Percentiles rank a stretch among this genome's conserved stretches.
These are phyloP conservation scores for Cystobasidium ongulense DNA, from an alignment of 768 basidiomycete species.

Conservation along the genomic window DNA sequence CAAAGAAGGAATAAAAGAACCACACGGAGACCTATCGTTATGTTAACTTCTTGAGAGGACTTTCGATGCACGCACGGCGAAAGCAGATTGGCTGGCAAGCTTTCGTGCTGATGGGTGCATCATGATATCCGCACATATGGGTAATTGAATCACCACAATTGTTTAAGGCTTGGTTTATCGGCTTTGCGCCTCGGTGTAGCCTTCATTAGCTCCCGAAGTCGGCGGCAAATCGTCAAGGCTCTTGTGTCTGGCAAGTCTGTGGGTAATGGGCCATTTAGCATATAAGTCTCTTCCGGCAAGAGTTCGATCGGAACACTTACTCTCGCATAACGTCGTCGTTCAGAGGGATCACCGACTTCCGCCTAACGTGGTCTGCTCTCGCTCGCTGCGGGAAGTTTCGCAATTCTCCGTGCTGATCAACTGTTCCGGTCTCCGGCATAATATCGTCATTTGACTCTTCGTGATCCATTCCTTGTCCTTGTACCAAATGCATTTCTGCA, in stretches of 20 bases:
- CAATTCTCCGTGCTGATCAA: slow-evolving; percentile 35
- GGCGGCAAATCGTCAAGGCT: slow-evolving; percentile 27
- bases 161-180: too few species aligned
- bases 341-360: slow-evolving; percentile 90
- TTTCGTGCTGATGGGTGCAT: too few species aligned
- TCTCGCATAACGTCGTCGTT: slow-evolving; percentile 82
- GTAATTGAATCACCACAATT: too few species aligned
- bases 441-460: slow-evolving; percentile 34
- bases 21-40: background rate
- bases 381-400: slow-evolving; percentile 37
- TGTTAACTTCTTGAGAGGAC: background rate
- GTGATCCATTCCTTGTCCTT: background rate
- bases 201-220: slow-evolving; percentile 1
- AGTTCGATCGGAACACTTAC: slow-evolving; percentile 59
- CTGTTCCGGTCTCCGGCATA: background rate
- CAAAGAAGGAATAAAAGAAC: background rate
- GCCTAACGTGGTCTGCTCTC: slow-evolving; percentile 64
- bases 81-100: too few species aligned
- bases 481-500: slow-evolving; percentile 1
- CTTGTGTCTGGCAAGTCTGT: slow-evolving; percentile 26
- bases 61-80: background rate
- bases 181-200: slow-evolving; percentile 8
- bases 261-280: background rate
- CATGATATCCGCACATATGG: too few species aligned
- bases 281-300: background rate